Evolutionary conservation across 106 monocot species (phyloP), one percentile per base, ranked within the genome.

Genomic region (Triglochin maritima): DNA sequence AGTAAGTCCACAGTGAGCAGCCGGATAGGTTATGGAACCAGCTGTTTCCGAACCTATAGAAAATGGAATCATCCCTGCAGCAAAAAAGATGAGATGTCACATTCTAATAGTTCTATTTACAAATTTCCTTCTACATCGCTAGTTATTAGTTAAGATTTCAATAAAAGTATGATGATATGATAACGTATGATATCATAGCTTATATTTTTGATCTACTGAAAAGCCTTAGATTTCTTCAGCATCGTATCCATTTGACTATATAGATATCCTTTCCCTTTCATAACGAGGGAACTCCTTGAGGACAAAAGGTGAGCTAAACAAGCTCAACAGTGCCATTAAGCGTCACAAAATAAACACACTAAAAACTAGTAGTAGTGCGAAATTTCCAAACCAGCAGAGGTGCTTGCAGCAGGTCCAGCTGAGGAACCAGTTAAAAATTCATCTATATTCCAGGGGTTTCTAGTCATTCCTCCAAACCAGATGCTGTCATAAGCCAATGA

Each of bases 401-500:
- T 87, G 70, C 81, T 78, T 2, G 94, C 82, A n/a, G 94, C 94
- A 75, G 94, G 85, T 47, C 94, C 94, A 14, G 94, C 86, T n/a
- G 94, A 95, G 46, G 94, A 95, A 55, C 94, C 94, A 62, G 94
- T 95, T 13, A 89, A 87, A 65, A 83, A 90, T 59, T 90, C 90
- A 46, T 80, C 70, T 61, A 95, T 74, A 55, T 95, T 95, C 89
- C 94, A 95, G n/a, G 94, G 94, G 66, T 95, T 95, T 72, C 90
- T 50, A 0, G 94, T 95, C 71, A 89, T 95, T 46, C 94, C 94
- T 1, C 87, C 90, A 76, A 90, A 95, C 94, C 94, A 95, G 15
- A 95, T 95, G 63, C 89, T 89, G 81, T 95, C 94, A 78, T 95
- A 95, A 69, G 94, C 94, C n/a, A 95, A 75, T 17, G 94, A 95